Evolutionary conservation across 1,139 yeast species (phyloP), one percentile per base, ranked within the genome.

Genomic region (Waltiozyma sp.): DNA sequence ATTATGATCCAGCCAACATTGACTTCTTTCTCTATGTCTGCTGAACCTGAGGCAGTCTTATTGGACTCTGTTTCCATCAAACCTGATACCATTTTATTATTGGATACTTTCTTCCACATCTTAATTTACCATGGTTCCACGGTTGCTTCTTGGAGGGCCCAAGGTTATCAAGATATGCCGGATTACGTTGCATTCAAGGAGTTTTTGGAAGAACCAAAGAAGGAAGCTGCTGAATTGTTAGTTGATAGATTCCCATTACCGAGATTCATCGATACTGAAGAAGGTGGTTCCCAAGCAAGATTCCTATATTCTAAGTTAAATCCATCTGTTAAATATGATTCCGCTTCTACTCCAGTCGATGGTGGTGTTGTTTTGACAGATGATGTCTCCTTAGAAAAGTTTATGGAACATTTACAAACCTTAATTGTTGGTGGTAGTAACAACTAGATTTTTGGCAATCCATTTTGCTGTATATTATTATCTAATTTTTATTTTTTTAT

Each of bases 341-440:
- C 34, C 10, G 14, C 5, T n/a, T 16, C 34, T 31, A 31, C 34
- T 10, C 11, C 71, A 53, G 68, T 70, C 42, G 78, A 75, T 42
- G 66, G 69, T 28, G 88, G 94, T 16, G 87, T 87, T 54, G 96
- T 89, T 39, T 77, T 89, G 60, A 89, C 97, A 28, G 97, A 89
- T 65, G 97, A 89, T 68, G 96, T 88, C 39, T 80, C 91, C 41
- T 72, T 88, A 61, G 95, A 88, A 68, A 87, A 85, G 36, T 88
- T 88, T 61, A 88, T 88, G 93, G 75, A 81, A 46, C 95, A 87
- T 65, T 75, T 88, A 59, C 89, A 85, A 60, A 84, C 84, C 63
- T 73, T 86, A 54, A 89, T 86, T 45, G 93, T 84, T 40, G 62
- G 68, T 48, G 72, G 72, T 43, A 69, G 62, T 48, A 59, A 18